phyloP scores from a whole-genome alignment of 2,329 filamentous ascomycete genomes.

The Alternaria sp. region DNA sequence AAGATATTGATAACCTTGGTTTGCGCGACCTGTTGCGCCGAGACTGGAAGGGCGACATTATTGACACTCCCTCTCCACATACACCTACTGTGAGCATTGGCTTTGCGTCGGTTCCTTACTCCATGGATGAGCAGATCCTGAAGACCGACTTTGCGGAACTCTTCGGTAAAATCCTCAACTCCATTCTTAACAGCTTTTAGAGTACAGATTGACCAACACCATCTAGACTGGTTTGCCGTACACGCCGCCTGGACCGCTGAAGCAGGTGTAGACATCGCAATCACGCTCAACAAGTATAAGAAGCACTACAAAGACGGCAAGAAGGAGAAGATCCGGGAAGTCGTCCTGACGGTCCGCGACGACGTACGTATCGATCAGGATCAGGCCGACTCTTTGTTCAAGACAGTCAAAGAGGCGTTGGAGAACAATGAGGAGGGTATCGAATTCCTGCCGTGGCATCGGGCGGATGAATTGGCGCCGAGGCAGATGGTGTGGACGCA shows the following conservation, averaged over 20 bases:
- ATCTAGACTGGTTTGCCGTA: slow-evolving; percentile 56
- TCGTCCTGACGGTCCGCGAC: slow-evolving; percentile 56
- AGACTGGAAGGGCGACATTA: slow-evolving; percentile 60
- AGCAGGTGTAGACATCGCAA: slow-evolving; percentile 56
- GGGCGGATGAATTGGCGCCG: slow-evolving; percentile 52
- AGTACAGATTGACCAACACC: not conserved
- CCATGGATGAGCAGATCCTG: slow-evolving; percentile 57
- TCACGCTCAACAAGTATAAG: slow-evolving; percentile 60
- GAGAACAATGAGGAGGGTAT: slow-evolving; percentile 52
- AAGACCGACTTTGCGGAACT: slow-evolving; percentile 59
- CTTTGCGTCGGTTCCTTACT: slow-evolving; percentile 58
- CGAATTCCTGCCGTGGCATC: slow-evolving; percentile 56
- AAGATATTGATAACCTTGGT: slow-evolving; percentile 54
- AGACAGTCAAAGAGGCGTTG: slow-evolving; percentile 53
- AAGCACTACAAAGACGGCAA: slow-evolving; percentile 50
- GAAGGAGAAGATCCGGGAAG: slow-evolving; percentile 59
- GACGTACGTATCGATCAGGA: slow-evolving; percentile 57
- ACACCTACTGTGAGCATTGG: slow-evolving; percentile 59
- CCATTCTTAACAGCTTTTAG: no score
- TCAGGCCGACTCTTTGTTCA: slow-evolving; percentile 57
- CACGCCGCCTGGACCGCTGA: slow-evolving; percentile 60
- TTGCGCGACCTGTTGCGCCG: slow-evolving; percentile 57
- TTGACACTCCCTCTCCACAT: slow-evolving; percentile 57
- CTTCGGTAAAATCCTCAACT: slow-evolving; percentile 39
- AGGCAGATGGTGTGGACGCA: slow-evolving; percentile 61